Base-by-base conservation (phyloP, 2,329 filamentous ascomycete species). In the Meredithiella fracta region DNA sequence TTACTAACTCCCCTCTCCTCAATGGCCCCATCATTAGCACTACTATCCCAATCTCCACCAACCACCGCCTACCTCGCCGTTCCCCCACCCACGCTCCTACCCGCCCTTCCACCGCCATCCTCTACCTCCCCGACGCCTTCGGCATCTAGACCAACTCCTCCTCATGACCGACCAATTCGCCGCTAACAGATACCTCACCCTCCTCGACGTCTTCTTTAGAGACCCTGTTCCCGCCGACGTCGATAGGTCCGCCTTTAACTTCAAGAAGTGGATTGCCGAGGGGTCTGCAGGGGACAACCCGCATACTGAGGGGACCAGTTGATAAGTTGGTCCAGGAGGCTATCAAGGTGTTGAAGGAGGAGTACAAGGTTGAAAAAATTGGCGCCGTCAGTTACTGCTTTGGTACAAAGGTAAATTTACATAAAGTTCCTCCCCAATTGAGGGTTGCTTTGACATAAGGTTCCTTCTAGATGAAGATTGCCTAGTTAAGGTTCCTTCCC, bases 331-430 rank as follows among this genome's bases (percentile, higher is more conserved):
- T 66, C 7, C 29, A 62, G 2, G 60, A 61, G 2, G 64, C 62
- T 34, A 66, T 85, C 63, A 76, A 78, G 65, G 73, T 78, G 56
- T 65, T 88, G 54, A 75, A 75, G 59, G 71, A 73, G 54, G 72
- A 78, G 53, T 69, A 73, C 55, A 75, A 76, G 1, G 66, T 76
- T 49, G 78, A 76, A 65, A 78, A 75, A 60, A 68, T 89, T 37
- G 84, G 78, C 1, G 76, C 73, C 14, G 77, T 81, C 0, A 85
- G 85, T 0, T 88, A 88, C 68, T 89, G 85, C 68, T 86, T 88
- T 61, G 85, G 85, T 38, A 84, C 75, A 56, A 86, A 85, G 73
- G 78, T 79, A 61, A 20, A 47, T 17, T n/a, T n/a, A n/a, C n/a
- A n/a, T n/a, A n/a, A n/a, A n/a, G n/a, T n/a, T n/a, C n/a, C n/a